Evolutionary conservation across 2,329 filamentous ascomycete genomes (phyloP).

Genomic region (Uncinocarpus reesii): DNA sequence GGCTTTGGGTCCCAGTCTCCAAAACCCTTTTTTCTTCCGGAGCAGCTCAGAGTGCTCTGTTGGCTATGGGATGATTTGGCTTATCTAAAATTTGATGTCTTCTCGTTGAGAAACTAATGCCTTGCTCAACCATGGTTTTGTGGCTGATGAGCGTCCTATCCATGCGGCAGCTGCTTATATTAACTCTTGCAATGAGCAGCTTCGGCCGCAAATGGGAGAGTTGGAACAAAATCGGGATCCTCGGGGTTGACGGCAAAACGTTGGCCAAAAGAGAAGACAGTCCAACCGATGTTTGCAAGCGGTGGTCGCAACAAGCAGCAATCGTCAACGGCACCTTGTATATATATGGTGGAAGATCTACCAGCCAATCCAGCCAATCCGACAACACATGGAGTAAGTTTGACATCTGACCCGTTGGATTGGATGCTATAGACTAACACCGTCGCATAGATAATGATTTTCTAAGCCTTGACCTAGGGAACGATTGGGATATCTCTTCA

Average conservation of each 20-base stretch:
- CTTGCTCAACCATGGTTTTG: background rate
- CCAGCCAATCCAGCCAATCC: conserved; percentile 47
- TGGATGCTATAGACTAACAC: conserved; percentile 3
- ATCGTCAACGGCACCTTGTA: conserved; percentile 66
- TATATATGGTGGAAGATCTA: conserved; percentile 62
- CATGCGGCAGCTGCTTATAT: background rate
- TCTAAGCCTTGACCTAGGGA: conserved; percentile 59
- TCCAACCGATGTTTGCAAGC: conserved; percentile 49
- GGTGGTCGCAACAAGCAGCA: conserved; percentile 58
- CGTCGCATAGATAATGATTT: conserved; percentile 55
- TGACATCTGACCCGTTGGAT: conserved; percentile 20
- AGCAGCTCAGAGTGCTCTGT: background rate
- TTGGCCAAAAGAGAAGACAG: conserved; percentile 29
- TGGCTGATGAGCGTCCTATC: background rate
- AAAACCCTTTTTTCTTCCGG: background rate
- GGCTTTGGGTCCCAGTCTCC: background rate
- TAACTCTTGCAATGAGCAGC: conserved; percentile 19
- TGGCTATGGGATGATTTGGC: background rate
- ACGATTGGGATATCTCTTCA: conserved; percentile 57
- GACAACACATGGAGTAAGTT: conserved; percentile 57
- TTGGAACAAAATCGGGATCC: background rate
- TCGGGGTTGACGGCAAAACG: background rate
- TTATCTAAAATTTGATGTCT: background rate
- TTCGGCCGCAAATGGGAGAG: conserved; percentile 16
- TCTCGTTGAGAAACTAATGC: background rate